These are phyloP conservation scores for Aspergillus fumigatiaffinis DNA, from an alignment of 2,329 filamentous ascomycete species.

Conservation along the genomic window DNA sequence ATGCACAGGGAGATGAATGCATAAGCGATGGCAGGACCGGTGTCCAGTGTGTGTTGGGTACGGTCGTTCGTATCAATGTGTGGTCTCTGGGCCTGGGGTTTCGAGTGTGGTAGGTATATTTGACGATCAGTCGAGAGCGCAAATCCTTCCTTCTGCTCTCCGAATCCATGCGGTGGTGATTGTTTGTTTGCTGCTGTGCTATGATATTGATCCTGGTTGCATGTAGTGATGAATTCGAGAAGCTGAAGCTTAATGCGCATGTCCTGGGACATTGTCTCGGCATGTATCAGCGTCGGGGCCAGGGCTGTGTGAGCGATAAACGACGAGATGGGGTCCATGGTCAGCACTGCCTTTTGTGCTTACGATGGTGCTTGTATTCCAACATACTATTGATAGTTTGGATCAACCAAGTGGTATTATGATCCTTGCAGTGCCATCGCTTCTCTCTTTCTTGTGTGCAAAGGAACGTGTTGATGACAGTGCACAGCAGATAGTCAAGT, in stretches of 20 bases:
- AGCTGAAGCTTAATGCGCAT: slow-evolving; percentile 48
- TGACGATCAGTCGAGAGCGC: background rate
- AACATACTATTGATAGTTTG: slow-evolving; percentile 27
- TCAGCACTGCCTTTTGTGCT: background rate
- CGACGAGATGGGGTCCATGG: background rate
- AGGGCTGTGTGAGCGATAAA: slow-evolving; percentile 32
- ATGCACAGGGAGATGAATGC: slow-evolving; percentile 49
- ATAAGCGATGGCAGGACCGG: slow-evolving; percentile 41
- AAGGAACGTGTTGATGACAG: slow-evolving; percentile 43
- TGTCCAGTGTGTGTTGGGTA: background rate
- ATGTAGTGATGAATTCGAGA: slow-evolving; percentile 45
- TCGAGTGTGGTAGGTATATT: background rate
- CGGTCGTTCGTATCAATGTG: background rate
- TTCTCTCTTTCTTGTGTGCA: slow-evolving; percentile 20
- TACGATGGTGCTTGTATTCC: background rate
- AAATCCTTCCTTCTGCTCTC: background rate
- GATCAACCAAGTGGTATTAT: slow-evolving; percentile 20
- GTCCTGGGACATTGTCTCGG: slow-evolving; percentile 36
- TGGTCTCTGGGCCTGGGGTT: background rate
- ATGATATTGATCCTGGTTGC: slow-evolving; percentile 37
- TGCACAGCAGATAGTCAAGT: slow-evolving; percentile 53
- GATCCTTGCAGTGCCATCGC: slow-evolving; percentile 2
- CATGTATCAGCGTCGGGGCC: slow-evolving; percentile 40
- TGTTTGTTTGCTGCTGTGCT: no score
- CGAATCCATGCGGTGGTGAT: background rate